Evolutionary conservation across 1,284 basidiomycete species (phyloP), one percentile per base, ranked within the genome.

Genomic region (Thecaphora frezii): DNA sequence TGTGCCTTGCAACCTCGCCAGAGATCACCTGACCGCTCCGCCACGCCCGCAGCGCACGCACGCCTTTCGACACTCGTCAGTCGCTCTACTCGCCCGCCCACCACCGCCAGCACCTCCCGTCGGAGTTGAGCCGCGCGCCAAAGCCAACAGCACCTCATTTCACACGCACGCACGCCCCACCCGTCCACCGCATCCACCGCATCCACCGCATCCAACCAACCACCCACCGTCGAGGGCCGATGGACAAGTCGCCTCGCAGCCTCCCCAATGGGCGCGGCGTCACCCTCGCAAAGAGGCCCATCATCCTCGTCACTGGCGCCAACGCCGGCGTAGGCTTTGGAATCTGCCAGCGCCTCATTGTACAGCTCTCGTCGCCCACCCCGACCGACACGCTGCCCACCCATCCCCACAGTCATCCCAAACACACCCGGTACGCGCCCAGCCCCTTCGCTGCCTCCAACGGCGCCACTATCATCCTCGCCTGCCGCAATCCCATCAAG

Each of bases 401-500:
- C 4, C 51, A 66, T 24, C 66, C 74, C 22, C 48, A 58, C 36
- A 48, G 51, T 21, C 38, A 46, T 18, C 38, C 53, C 3, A 52
- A 52, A n/a, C 48, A 53, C 2, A 30, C 46, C 1, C 25, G 30
- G 22, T 28, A 48, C 9, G 33, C 58, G 1, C 58, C 73, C 16
- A 71, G 74, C 19, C 71, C 76, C 3, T 80, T 74, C 46, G 55
- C 70, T n/a, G 76, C 78, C 3, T 58, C 69, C 12, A 54, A 79
- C 43, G 78, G 78, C 26, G 69, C 69, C 56, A 77, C 74, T 21
- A 47, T 79, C 39, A 44, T 79, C 39, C 67, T 79, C 7, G 78
- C 77, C 14, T 77, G 76, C 47, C 69, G 78, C 3, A 79, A 79
- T 41, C 66, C 73, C 24, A 70, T 77, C 56, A 77, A 78, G 44